Percentiles rank a stretch among this genome's conserved stretches.
phyloP scores from a whole-genome alignment of 805 yeast genomes.

The Saturnispora halmiae region DNA sequence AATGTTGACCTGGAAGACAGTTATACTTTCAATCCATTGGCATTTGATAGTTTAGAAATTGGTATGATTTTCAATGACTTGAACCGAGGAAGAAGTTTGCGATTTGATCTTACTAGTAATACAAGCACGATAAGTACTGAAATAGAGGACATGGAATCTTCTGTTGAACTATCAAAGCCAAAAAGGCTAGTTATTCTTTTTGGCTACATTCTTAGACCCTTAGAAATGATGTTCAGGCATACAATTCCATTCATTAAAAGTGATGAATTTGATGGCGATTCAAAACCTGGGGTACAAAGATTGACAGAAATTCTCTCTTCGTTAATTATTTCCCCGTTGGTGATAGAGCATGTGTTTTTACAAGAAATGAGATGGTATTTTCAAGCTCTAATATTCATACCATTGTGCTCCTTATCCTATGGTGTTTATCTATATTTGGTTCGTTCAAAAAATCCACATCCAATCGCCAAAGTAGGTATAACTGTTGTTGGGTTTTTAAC shows the following conservation, averaged over 20 bases:
- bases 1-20: constrained; percentile 24
- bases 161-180: no score
- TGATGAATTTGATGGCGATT: constrained; percentile 17
- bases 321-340: constrained; percentile 17
- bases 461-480: constrained; percentile 18
- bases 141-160: no score
- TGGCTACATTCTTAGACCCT: no score
- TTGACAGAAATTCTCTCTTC: constrained; percentile 17
- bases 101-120: no score
- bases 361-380: constrained; percentile 4
- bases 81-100: constrained; percentile 19
- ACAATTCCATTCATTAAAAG: constrained; percentile 21
- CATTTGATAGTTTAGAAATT: constrained; percentile 23
- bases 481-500: constrained; percentile 54
- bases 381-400: background rate
- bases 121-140: no score
- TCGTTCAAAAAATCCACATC: constrained; percentile 16
- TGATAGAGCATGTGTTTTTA: constrained; percentile 18
- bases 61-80: constrained; percentile 21
- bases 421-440: constrained; percentile 18
- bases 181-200: no score
- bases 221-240: constrained; percentile 18
- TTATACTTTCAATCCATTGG: constrained; percentile 25
- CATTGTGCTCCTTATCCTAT: constrained; percentile 13
- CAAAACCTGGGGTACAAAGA: constrained; percentile 18